These are phyloP conservation scores for Amaranthus cruentus DNA, from an alignment of 148 eudicot species.

Conservation along the genomic window DNA sequence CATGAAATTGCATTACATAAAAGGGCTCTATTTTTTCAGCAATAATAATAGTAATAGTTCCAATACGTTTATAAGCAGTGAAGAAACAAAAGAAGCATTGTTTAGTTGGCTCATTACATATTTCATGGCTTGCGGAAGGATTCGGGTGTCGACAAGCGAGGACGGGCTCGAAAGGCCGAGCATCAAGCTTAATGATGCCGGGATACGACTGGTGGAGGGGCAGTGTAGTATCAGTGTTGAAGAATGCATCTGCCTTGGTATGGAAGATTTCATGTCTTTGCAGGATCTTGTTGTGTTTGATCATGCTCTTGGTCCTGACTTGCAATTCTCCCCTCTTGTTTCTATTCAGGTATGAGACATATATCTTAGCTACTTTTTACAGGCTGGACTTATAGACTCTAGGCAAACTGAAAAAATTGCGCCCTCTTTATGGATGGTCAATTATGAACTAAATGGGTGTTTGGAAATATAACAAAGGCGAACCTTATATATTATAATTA, in stretches of 20 bases:
- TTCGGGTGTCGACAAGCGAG: constrained; percentile 26
- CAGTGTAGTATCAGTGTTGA: constrained; percentile 32
- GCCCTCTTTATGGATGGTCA: too few relatives aligned
- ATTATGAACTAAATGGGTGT: too few relatives aligned
- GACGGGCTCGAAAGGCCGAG: constrained; percentile 35
- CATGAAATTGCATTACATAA: constrained; percentile 60
- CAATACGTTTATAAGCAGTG: constrained; percentile 17
- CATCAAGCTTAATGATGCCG: constrained; percentile 62
- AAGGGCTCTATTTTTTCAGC: constrained; percentile 48
- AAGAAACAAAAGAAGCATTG: constrained; percentile 32
- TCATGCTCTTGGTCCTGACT: constrained; percentile 53
- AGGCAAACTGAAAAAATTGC: too few relatives aligned
- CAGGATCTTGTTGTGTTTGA: constrained; percentile 36
- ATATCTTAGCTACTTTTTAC: not conserved
- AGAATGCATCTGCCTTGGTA: constrained; percentile 38
- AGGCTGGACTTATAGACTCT: too few relatives aligned
- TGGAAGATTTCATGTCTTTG: constrained; percentile 14
- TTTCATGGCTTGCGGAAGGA: constrained; percentile 45
- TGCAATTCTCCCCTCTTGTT: constrained; percentile 53
- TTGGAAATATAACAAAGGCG: too few relatives aligned
- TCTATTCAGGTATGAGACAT: constrained; percentile 46
- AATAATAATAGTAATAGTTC: not conserved
- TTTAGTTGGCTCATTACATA: constrained; percentile 34
- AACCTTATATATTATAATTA: too few relatives aligned
- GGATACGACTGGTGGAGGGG: constrained; percentile 56